These are phyloP conservation scores for Ustilago loliicola DNA, from an alignment of 1,284 basidiomycete genomes.

Conservation along the genomic window DNA sequence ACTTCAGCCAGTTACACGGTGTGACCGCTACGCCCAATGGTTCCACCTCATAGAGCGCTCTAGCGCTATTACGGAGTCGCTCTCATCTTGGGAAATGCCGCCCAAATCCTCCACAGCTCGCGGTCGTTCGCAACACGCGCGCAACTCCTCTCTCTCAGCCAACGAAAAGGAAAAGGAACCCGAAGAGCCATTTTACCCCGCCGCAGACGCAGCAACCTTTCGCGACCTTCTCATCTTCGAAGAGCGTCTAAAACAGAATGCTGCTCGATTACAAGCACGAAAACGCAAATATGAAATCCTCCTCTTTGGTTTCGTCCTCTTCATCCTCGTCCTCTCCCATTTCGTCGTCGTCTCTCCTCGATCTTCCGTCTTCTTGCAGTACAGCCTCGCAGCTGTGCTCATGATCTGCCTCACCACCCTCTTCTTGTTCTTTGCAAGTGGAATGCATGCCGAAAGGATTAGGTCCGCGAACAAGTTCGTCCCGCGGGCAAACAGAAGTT, in stretches of 20 bases:
- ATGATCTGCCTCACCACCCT: constrained; percentile 78
- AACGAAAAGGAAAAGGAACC: constrained; percentile 32
- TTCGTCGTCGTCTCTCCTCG: constrained; percentile 76
- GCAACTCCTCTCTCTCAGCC: constrained; percentile 14
- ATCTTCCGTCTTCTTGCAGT: constrained; percentile 52
- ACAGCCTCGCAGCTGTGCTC: constrained; percentile 58
- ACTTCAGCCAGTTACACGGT: neutral
- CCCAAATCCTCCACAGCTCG: constrained; percentile 28
- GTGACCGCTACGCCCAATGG: neutral
- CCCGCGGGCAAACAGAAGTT: constrained; percentile 91
- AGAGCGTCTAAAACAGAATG: constrained; percentile 94
- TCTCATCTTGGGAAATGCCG: constrained; percentile 26
- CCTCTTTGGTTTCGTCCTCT: constrained; percentile 72
- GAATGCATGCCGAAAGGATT: constrained; percentile 96
- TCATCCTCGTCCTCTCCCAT: constrained; percentile 80
- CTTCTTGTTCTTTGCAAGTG: constrained; percentile 93
- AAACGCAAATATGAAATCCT: constrained; percentile 83
- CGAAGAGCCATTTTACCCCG: constrained; percentile 71
- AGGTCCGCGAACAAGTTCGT: constrained; percentile 98
- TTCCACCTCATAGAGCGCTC: neutral
- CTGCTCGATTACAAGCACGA: constrained; percentile 81
- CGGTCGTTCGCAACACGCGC: constrained; percentile 33
- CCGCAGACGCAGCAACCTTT: constrained; percentile 81
- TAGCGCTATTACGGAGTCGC: neutral
- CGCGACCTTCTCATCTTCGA: constrained; percentile 93